phyloP scores from a whole-genome alignment of 257 asterid species.

The Solanum chaucha region DNA sequence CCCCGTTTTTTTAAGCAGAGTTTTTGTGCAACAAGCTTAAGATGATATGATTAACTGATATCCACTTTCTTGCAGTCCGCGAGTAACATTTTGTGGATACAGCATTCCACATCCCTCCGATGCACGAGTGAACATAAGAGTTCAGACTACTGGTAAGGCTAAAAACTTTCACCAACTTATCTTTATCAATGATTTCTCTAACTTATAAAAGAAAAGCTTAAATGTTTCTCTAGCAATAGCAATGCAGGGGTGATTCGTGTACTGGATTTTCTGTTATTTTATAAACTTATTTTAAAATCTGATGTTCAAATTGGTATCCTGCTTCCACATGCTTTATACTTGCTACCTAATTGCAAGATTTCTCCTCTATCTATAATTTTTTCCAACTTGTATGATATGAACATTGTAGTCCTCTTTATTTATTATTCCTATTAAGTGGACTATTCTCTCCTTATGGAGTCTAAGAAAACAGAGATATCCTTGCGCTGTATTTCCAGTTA shows the following conservation, averaged over 20 bases:
- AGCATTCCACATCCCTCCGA: slow-evolving; percentile 86
- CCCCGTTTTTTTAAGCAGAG: too few species aligned
- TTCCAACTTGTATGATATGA: not conserved
- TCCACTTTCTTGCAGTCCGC: slow-evolving; percentile 19
- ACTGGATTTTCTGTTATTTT: not conserved
- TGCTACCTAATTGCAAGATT: not conserved
- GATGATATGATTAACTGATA: too few species aligned
- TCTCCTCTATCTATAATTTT: not conserved
- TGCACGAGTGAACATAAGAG: not conserved
- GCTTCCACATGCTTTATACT: not conserved
- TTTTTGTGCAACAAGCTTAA: too few species aligned
- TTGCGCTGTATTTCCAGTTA: not conserved
- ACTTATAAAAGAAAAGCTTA: not conserved
- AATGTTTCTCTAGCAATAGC: not conserved
- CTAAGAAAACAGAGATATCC: too few species aligned
- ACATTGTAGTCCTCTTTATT: not conserved
- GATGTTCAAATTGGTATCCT: not conserved
- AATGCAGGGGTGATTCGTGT: not conserved
- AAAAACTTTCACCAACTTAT: not conserved
- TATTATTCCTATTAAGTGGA: not conserved
- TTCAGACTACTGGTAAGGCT: not conserved
- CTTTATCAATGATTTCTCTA: not conserved
- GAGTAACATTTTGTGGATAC: slow-evolving; percentile 69
- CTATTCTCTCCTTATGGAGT: too few species aligned
- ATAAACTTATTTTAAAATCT: not conserved